Evolutionary conservation across 2,329 filamentous ascomycete species (phyloP).

Genomic region (Paecilomyces fulvus): DNA sequence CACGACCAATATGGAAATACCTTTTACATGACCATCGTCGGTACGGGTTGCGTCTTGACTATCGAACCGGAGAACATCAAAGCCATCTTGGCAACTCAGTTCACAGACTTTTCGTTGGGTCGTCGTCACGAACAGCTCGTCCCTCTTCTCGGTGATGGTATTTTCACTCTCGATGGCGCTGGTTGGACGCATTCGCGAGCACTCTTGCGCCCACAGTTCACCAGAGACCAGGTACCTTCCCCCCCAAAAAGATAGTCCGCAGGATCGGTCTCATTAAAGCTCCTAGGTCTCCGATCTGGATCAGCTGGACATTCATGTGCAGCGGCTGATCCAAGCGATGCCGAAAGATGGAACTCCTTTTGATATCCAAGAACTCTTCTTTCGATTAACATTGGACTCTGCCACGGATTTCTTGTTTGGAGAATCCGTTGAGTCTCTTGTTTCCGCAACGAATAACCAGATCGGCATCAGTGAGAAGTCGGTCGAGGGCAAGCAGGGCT

Average conservation of each 20-base stretch:
- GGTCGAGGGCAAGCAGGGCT: neutral
- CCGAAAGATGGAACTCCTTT: constrained; percentile 47
- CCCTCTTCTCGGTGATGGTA: constrained; percentile 38
- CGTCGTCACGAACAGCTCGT: constrained; percentile 21
- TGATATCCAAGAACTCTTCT: constrained; percentile 56
- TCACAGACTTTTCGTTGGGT: constrained; percentile 7
- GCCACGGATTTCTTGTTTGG: constrained; percentile 62
- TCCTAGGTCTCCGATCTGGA: constrained; percentile 45
- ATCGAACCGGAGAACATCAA: neutral
- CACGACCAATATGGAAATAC: neutral
- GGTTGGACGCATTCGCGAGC: constrained; percentile 40
- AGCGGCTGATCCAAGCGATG: constrained; percentile 50
- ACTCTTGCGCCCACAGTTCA: constrained; percentile 44
- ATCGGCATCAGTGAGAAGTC: neutral
- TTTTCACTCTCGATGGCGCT: constrained; percentile 43
- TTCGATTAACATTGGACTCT: constrained; percentile 58
- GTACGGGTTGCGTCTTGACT: neutral
- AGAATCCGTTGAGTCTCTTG: constrained; percentile 17
- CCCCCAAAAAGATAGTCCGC: neutral
- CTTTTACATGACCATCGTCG: neutral
- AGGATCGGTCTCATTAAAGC: neutral
- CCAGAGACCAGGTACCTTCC: constrained; percentile 18
- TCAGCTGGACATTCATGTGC: constrained; percentile 54
- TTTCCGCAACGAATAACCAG: neutral
- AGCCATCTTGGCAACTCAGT: constrained; percentile 1